phyloP scores from a whole-genome alignment of 192 early-diverging fungal genomes.

The Phycomyces blakesleeanus region DNA sequence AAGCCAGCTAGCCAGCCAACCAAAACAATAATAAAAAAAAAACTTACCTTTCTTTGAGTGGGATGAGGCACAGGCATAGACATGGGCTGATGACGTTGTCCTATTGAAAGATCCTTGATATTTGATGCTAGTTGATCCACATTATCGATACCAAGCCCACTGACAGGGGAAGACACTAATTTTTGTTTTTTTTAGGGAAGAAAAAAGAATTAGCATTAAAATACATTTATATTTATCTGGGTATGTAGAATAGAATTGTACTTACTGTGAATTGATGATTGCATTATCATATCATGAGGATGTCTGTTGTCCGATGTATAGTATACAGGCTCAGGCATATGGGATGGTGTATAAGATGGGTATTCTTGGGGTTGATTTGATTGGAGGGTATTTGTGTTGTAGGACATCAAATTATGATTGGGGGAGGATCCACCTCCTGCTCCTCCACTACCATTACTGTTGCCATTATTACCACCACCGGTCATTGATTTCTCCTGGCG shows the following conservation, averaged over 20 bases:
- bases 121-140: neutral
- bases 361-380: too few species aligned
- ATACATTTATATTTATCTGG: too few species aligned
- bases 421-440: slow-evolving; percentile 10
- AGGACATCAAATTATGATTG: neutral
- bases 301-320: neutral
- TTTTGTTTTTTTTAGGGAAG: neutral
- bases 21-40: neutral
- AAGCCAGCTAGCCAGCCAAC: neutral
- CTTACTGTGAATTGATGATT: neutral
- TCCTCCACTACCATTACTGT: too few species aligned
- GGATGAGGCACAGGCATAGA: neutral
- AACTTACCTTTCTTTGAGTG: neutral
- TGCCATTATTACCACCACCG: too few species aligned
- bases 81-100: neutral
- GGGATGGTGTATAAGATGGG: too few species aligned
- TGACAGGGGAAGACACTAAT: neutral
- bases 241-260: too few species aligned
- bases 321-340: neutral
- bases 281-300: neutral
- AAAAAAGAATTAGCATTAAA: too few species aligned
- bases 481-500: slow-evolving; percentile 39
- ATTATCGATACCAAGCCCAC: neutral
- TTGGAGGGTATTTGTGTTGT: too few species aligned
- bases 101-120: neutral